Conservation (phyloP, 2,329 filamentous ascomycete genomes). For the Colletotrichum sp. region DNA sequence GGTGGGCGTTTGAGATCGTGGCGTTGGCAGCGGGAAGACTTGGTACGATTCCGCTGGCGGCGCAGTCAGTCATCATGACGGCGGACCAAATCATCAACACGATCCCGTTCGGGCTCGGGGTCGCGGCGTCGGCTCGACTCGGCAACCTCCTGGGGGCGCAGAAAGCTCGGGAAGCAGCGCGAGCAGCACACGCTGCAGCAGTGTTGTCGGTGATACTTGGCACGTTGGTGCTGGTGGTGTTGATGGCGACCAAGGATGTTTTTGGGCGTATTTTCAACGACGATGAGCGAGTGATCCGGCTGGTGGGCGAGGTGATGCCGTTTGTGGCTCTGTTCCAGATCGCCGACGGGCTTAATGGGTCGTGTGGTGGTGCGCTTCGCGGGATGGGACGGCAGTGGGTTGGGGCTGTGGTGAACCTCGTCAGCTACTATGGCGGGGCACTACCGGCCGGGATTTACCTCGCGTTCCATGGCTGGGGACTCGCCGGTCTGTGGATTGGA, state of each 20-base stretch:
- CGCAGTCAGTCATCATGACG: slow-evolving; percentile 90
- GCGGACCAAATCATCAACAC: slow-evolving; percentile 85
- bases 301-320: slow-evolving; percentile 81
- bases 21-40: slow-evolving; percentile 81
- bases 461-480: slow-evolving; percentile 84
- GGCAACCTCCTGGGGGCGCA: slow-evolving; percentile 80
- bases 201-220: slow-evolving; percentile 74
- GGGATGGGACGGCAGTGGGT: slow-evolving; percentile 90
- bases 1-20: slow-evolving; percentile 95
- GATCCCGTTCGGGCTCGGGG: slow-evolving; percentile 84
- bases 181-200: slow-evolving; percentile 78
- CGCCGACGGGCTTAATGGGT: slow-evolving; percentile 84
- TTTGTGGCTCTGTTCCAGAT: slow-evolving; percentile 91
- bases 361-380: slow-evolving; percentile 78
- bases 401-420: slow-evolving; percentile 79
- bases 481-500: slow-evolving; percentile 81
- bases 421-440: slow-evolving; percentile 84
- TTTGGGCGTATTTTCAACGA: slow-evolving; percentile 85
- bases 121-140: slow-evolving; percentile 77
- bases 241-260: slow-evolving; percentile 73
- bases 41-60: slow-evolving; percentile 79
- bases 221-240: slow-evolving; percentile 64
- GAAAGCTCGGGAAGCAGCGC: slow-evolving; percentile 67
- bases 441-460: slow-evolving; percentile 83
- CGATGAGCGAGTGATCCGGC: slow-evolving; percentile 70